A percentile compares a stretch with the other conserved stretches of the same genome.
Evolutionary conservation across 352 stramenopile species (phyloP).

Genomic region (Pythium apleroticum): DNA sequence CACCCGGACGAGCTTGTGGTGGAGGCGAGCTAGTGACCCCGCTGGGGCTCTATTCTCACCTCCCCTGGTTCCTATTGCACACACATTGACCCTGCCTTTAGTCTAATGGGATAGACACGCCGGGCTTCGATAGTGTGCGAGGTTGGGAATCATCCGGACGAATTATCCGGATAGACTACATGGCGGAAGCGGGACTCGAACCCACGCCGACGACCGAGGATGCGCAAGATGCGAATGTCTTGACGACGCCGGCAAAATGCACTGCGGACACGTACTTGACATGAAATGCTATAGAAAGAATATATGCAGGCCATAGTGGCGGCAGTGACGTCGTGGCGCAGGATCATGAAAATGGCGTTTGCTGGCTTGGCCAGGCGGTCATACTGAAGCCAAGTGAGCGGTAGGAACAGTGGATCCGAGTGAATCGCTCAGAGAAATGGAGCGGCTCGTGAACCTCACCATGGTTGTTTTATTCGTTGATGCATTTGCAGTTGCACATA

Average conservation of each 20-base stretch:
- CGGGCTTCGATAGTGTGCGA: constrained; percentile 87
- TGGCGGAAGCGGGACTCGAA: constrained; percentile 52
- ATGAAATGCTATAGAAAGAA: constrained; percentile 22
- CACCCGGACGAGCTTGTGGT: constrained; percentile 63
- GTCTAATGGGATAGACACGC: constrained; percentile 89
- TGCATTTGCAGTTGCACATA: background rate
- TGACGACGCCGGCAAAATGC: constrained; percentile 32
- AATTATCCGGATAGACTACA: constrained; percentile 17
- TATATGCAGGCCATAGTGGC: constrained; percentile 19
- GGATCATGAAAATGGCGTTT: background rate
- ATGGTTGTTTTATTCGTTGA: background rate
- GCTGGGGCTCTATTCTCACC: constrained; percentile 26
- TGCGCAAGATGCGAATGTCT: constrained; percentile 13
- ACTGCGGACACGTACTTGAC: background rate
- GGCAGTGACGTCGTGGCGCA: background rate
- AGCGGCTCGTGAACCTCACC: background rate
- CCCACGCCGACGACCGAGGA: constrained; percentile 32
- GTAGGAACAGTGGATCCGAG: no score
- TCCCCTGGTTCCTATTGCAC: constrained; percentile 61
- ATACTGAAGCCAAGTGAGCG: background rate
- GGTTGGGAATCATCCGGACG: constrained; percentile 3
- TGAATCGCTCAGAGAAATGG: background rate
- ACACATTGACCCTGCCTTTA: constrained; percentile 89
- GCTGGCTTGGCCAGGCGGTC: background rate
- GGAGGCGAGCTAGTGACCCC: constrained; percentile 22